Evolutionary conservation across 257 asterid genomes (phyloP), one percentile per base, ranked within the genome.

Genomic region (Primulina eburnea): DNA sequence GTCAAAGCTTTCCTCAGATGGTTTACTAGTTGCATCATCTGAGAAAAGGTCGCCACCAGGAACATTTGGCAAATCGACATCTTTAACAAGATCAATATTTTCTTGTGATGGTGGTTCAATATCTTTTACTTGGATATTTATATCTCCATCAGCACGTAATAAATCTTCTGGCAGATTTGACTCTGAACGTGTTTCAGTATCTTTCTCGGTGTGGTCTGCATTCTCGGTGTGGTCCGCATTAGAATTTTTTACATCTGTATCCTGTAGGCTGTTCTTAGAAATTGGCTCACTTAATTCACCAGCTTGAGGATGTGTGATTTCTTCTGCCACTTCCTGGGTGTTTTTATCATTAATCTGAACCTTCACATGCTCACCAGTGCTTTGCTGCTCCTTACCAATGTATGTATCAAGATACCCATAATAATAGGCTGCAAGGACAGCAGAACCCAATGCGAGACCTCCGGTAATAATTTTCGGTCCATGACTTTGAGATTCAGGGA

Each of bases 361-460:
- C 64, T 80, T 76, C 65, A 71, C 69, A 75, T 78, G 75, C 57
- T 82, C 83, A 43, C 72, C 69, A 60, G 76, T 76, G 38, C 67
- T 75, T 66, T 78, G 78, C 64, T 68, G 88, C 77, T 87, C 88
- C 72, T 81, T 84, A n/a, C 76, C 76, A 55, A 85, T 64, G 76
- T 82, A 84, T 65, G 71, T 71, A 78, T 90, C 98, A 67, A 92
- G 78, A 74, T 67, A 76, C 62, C 89, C 92, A 79, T 81, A 80
- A 72, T 82, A 86, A 85, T 89, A 87, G 78, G 96, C 96, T 75
- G 82, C 91, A 68, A 80, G 0, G 58, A 85, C 57, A 61, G 68
- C 92, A 76, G 96, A 83, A 71, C 96, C 92, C 67, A 89, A 60
- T 57, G 81, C 90, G 75, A 87, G 70, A 78, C 92, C 82, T 82